Conservation (phyloP, 1,284 basidiomycete genomes). For the Pseudozyma tsukubaensis region DNA sequence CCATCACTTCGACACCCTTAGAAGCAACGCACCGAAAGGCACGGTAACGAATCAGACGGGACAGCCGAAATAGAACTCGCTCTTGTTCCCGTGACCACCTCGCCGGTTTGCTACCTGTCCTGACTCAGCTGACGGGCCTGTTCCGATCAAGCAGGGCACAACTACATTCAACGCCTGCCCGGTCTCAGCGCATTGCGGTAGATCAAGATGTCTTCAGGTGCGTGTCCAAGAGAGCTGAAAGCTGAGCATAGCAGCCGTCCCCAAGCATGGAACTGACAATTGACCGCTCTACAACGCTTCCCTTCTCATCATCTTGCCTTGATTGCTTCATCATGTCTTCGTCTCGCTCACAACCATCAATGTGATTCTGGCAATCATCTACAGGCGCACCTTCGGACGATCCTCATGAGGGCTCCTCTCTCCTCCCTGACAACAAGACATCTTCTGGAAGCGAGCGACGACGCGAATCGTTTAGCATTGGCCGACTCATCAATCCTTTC, state of each 20-base stretch:
- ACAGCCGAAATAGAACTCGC: too few relatives aligned
- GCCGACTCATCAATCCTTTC: conserved; percentile 38
- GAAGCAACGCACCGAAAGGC: too few relatives aligned
- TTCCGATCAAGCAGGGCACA: too few relatives aligned
- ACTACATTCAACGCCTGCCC: too few relatives aligned
- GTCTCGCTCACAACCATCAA: not conserved
- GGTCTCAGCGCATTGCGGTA: too few relatives aligned
- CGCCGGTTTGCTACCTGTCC: too few relatives aligned
- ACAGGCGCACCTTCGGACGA: conserved; percentile 4
- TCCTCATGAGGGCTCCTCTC: conserved; percentile 21
- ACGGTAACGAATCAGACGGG: too few relatives aligned
- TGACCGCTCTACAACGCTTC: not conserved
- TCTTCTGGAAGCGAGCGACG: conserved; percentile 5
- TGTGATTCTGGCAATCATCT: too few relatives aligned
- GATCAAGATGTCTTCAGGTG: conserved; percentile 6
- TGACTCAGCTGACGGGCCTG: too few relatives aligned
- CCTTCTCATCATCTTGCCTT: not conserved
- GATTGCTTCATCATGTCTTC: not conserved
- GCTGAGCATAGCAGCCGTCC: not conserved
- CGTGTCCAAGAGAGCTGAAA: too few relatives aligned
- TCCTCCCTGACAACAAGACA: conserved; percentile 10
- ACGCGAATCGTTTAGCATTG: conserved; percentile 37
- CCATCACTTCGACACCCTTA: too few relatives aligned
- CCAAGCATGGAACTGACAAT: not conserved
- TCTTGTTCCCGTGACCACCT: too few relatives aligned